Evolutionary conservation across 352 stramenopile species (phyloP).

Genomic region (Pythium aphanidermatum): DNA sequence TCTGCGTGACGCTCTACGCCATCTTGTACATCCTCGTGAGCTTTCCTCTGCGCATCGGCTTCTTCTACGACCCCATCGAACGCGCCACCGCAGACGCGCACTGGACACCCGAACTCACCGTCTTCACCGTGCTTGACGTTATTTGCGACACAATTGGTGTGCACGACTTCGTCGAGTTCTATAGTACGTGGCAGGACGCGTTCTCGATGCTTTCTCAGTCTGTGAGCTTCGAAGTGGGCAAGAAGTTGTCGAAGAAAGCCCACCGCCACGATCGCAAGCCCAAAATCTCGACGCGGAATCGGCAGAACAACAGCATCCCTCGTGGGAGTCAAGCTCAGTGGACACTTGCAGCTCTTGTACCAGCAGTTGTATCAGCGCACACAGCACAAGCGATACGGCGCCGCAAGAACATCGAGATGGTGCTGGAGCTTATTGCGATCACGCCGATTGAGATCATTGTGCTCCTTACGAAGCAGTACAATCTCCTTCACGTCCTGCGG

Average conservation of each 20-base stretch:
- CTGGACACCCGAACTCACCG: constrained; percentile 40
- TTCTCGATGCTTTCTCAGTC: constrained; percentile 33
- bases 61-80: constrained; percentile 58
- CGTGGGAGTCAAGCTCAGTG: constrained; percentile 27
- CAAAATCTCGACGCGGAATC: constrained; percentile 27
- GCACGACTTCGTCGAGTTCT: constrained; percentile 39
- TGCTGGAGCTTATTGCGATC: constrained; percentile 43
- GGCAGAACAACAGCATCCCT: constrained; percentile 14
- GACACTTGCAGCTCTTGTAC: constrained; percentile 39
- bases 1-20: constrained; percentile 18
- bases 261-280: constrained; percentile 18
- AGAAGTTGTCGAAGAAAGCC: constrained; percentile 38
- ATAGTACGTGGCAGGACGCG: constrained; percentile 25
- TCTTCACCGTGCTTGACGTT: constrained; percentile 32
- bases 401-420: constrained; percentile 30
- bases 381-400: constrained; percentile 4
- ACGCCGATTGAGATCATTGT: constrained; percentile 48
- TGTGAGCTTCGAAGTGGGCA: constrained; percentile 37
- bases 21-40: constrained; percentile 50
- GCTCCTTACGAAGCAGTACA: constrained; percentile 30
- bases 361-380: constrained; percentile 10
- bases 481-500: constrained; percentile 50
- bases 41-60: constrained; percentile 58
- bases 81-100: not conserved
- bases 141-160: constrained; percentile 38